phyloP scores from a whole-genome alignment of 805 yeast genomes.

The Blastobotrys mokoenaii region DNA sequence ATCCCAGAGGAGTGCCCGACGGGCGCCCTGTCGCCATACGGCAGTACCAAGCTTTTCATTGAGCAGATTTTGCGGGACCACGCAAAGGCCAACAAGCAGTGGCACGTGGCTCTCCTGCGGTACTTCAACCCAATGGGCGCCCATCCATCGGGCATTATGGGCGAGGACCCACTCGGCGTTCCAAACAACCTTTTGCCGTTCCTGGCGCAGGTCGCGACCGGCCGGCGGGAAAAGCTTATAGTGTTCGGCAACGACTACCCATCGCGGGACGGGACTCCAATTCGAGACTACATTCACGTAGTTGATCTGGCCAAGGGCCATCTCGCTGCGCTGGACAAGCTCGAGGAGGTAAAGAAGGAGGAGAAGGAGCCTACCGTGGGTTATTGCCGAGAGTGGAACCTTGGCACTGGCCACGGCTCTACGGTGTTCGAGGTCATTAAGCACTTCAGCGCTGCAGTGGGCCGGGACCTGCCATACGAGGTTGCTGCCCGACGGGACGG shows the following conservation, averaged over 20 bases:
- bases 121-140: constrained; percentile 85
- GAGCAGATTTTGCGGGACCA: constrained; percentile 55
- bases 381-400: constrained; percentile 68
- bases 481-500: constrained; percentile 64
- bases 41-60: constrained; percentile 58
- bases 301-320: constrained; percentile 75
- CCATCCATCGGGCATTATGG: constrained; percentile 70
- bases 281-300: constrained; percentile 75
- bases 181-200: constrained; percentile 72
- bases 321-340: constrained; percentile 56
- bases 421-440: constrained; percentile 65
- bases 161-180: constrained; percentile 72
- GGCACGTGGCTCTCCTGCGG: constrained; percentile 51
- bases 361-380: constrained; percentile 31
- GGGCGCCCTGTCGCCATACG: constrained; percentile 72
- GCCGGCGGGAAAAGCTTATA: constrained; percentile 54
- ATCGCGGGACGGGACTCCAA: constrained; percentile 71
- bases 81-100: constrained; percentile 31
- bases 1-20: constrained; percentile 72
- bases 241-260: constrained; percentile 68
- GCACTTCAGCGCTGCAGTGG: constrained; percentile 59
- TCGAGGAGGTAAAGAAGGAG: constrained; percentile 27
- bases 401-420: constrained; percentile 75
- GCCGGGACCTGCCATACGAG: constrained; percentile 54
- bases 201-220: constrained; percentile 70